These are phyloP conservation scores for Sporopachydermia cereana DNA, from an alignment of 1,139 yeast genomes.

Conservation along the genomic window DNA sequence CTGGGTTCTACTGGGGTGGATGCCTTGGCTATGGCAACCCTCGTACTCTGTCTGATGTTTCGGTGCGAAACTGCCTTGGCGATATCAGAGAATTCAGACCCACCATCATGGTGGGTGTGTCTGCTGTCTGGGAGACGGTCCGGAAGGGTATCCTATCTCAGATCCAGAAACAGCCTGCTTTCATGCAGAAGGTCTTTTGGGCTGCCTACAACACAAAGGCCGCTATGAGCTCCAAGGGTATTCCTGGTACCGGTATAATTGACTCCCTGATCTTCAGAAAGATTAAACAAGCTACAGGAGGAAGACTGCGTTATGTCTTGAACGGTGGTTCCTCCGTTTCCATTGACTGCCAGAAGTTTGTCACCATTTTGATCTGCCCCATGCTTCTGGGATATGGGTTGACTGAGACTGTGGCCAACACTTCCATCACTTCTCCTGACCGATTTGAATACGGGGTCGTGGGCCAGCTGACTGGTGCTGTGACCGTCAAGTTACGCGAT, in stretches of 20 bases:
- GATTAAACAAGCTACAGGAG: constrained; percentile 93
- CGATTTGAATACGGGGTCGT: constrained; percentile 62
- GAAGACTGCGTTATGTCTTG: constrained; percentile 56
- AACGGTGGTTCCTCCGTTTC: constrained; percentile 96
- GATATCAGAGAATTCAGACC: constrained; percentile 86
- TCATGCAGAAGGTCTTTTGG: constrained; percentile 83
- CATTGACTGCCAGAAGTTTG: constrained; percentile 72
- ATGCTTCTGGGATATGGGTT: constrained; percentile 93
- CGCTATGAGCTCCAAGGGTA: constrained; percentile 44
- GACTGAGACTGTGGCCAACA: constrained; percentile 92
- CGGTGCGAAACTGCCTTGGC: constrained; percentile 76
- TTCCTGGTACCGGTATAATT: constrained; percentile 60
- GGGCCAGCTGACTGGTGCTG: constrained; percentile 74
- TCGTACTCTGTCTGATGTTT: constrained; percentile 75
- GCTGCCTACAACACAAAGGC: constrained; percentile 66
- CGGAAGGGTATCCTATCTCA: constrained; percentile 84
- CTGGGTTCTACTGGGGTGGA: constrained; percentile 82
- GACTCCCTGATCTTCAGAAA: constrained; percentile 72
- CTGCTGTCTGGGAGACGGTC: constrained; percentile 96
- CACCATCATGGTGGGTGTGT: constrained; percentile 94
- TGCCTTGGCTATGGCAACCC: constrained; percentile 85
- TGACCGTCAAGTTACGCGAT: constrained; percentile 83
- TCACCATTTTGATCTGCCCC: constrained; percentile 70
- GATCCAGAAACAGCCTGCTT: constrained; percentile 51
- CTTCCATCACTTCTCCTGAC: constrained; percentile 54